phyloP scores from a whole-genome alignment of 1,139 yeast genomes.

The Pichia sp. region DNA sequence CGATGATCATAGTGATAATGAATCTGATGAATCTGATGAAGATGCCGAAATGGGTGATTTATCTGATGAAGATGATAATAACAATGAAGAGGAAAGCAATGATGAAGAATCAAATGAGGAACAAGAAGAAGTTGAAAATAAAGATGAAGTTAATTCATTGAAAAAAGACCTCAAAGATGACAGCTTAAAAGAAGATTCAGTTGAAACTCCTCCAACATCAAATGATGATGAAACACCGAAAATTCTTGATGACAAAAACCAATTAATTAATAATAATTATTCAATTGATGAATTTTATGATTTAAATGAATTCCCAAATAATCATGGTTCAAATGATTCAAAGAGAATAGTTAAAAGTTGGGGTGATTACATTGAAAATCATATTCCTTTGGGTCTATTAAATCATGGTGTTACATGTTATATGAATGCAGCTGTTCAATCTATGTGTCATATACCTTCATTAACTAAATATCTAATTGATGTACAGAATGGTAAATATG shows the following conservation, averaged over 20 bases:
- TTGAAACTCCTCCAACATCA: slow-evolving; percentile 39
- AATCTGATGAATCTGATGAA: neutral
- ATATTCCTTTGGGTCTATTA: slow-evolving; percentile 65
- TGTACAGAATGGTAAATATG: slow-evolving; percentile 47
- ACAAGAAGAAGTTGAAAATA: slow-evolving; percentile 21
- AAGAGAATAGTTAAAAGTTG: slow-evolving; percentile 54
- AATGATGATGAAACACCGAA: slow-evolving; percentile 31
- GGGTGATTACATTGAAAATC: slow-evolving; percentile 39
- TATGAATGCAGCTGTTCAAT: slow-evolving; percentile 91
- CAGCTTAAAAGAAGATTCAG: slow-evolving; percentile 5
- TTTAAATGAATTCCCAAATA: slow-evolving; percentile 45
- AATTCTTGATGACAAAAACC: slow-evolving; percentile 17
- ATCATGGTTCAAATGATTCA: slow-evolving; percentile 55
- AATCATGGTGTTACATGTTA: slow-evolving; percentile 96
- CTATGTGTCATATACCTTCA: slow-evolving; percentile 86
- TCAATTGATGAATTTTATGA: slow-evolving; percentile 37
- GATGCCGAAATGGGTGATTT: neutral
- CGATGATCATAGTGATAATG: slow-evolving; percentile 11
- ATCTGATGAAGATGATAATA: neutral
- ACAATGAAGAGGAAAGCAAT: slow-evolving; percentile 12
- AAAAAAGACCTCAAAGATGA: slow-evolving; percentile 31
- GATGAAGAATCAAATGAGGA: slow-evolving; percentile 10
- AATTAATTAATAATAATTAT: slow-evolving; percentile 15
- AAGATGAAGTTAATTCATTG: slow-evolving; percentile 23
- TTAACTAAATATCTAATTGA: slow-evolving; percentile 75